Conservation (phyloP, 1,139 yeast genomes). For the Lodderomyces beijingensis region DNA sequence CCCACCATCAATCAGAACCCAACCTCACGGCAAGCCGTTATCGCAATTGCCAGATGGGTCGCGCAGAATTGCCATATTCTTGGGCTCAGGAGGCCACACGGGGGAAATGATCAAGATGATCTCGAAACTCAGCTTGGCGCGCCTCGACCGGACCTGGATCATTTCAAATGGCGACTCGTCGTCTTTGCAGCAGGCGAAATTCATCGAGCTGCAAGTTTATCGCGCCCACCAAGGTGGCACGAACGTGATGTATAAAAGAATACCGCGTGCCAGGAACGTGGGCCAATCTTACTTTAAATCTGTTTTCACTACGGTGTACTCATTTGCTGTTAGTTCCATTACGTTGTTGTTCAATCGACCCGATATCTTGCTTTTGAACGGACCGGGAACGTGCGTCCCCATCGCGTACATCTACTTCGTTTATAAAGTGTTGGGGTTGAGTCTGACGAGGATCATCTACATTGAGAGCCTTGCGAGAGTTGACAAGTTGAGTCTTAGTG, state of each 20-base stretch:
- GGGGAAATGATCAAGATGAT: slow-evolving; percentile 86
- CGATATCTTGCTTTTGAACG: slow-evolving; percentile 65
- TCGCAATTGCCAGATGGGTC: not conserved
- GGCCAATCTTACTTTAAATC: slow-evolving; percentile 60
- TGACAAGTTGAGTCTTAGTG: slow-evolving; percentile 68
- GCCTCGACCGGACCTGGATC: slow-evolving; percentile 40
- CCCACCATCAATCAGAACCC: not conserved
- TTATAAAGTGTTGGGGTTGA: slow-evolving; percentile 50
- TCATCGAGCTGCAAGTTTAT: slow-evolving; percentile 12
- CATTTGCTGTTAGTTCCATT: slow-evolving; percentile 27
- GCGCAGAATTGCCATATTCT: slow-evolving; percentile 37
- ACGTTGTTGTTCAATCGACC: slow-evolving; percentile 33
- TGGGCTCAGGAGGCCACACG: slow-evolving; percentile 92
- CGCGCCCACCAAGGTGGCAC: not conserved
- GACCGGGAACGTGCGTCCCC: slow-evolving; percentile 92
- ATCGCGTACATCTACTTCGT: slow-evolving; percentile 59
- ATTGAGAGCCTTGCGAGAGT: slow-evolving; percentile 91
- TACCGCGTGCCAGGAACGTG: slow-evolving; percentile 76
- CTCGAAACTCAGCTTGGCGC: slow-evolving; percentile 24
- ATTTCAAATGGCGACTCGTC: slow-evolving; percentile 55
- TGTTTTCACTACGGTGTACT: slow-evolving; percentile 45
- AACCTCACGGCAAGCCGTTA: not conserved
- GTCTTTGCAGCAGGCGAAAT: slow-evolving; percentile 51
- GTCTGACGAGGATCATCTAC: slow-evolving; percentile 61
- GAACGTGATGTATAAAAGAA: slow-evolving; percentile 22